Evolutionary conservation across 1,284 basidiomycete species (phyloP), one percentile per base, ranked within the genome.

Genomic region (Cryptococcus sp.): DNA sequence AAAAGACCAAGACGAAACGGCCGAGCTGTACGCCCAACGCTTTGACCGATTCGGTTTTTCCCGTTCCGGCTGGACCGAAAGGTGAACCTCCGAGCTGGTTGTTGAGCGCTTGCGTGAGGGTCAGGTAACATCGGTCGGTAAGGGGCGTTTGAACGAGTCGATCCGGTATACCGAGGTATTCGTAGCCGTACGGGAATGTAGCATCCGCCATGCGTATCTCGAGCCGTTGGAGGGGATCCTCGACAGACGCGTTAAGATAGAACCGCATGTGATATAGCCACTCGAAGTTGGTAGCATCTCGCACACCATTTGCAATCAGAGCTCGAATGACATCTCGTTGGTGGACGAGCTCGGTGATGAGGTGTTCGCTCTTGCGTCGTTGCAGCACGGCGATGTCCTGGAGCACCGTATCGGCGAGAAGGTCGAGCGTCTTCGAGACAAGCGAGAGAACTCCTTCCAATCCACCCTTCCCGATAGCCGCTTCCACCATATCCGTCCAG

Each of bases 221-320:
- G 16, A 97, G 77, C 23, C 89, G 78, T 23, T 92, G 82, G 35
- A 95, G 76, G 0, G 91, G 86, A 58, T 87, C 85, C 33, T 84
- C 80, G 12, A 80, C 67, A 0, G 74, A 68, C 14, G 78, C 77
- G 62, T 95, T 84, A 39, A 95, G 79, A 70, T 98, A 97, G 77
- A 93, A 99, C 7, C 95, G 87, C 94, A 99, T 97, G 69, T 98
- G 93, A 60, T 91, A 95, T 10, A 97, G 77, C 95, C 95, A 98
- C 5, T 82, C 81, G 70, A 98, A 99, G 49, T 81, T 80, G 57
- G 82, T 83, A 51, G 80, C 74, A 53, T 86, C 83, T 1, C 74
- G 56, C 10, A 87, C 79, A n/a, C 77, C 74, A 59, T 85, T 80
- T 48, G 82, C 77, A 45, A 89, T 80, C 46, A 98, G 82, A 10